These are phyloP conservation scores for Sporobolus alterniflorus DNA, from an alignment of 202 grass and related monocot genomes.

Conservation along the genomic window DNA sequence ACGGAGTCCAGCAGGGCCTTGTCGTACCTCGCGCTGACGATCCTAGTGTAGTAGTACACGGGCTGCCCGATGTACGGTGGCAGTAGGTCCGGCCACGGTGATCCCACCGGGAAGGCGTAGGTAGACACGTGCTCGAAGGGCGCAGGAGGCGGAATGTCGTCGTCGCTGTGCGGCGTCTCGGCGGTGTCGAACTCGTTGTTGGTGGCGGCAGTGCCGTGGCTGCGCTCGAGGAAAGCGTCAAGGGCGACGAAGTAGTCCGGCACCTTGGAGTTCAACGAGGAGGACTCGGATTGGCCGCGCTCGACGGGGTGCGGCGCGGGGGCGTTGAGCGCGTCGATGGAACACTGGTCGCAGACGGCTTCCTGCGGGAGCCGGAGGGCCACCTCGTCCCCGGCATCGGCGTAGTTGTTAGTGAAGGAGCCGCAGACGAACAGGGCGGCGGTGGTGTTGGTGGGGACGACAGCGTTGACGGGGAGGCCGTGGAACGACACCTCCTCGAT, in stretches of 20 bases:
- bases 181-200: constrained; percentile 42
- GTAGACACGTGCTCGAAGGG: background rate
- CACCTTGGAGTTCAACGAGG: constrained; percentile 70
- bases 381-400: too few species aligned
- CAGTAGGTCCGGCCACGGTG: constrained; percentile 42
- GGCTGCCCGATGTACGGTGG: constrained; percentile 62
- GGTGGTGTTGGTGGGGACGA: too few species aligned
- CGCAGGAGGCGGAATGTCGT: background rate
- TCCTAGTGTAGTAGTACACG: constrained; percentile 67
- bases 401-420: too few species aligned
- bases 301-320: constrained; percentile 40
- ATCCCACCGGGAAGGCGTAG: constrained; percentile 21
- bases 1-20: too few species aligned
- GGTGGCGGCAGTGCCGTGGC: background rate
- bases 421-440: too few species aligned
- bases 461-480: too few species aligned
- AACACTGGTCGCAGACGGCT: constrained; percentile 64
- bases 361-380: too few species aligned
- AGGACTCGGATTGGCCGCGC: constrained; percentile 61
- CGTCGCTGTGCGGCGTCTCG: constrained; percentile 31
- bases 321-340: constrained; percentile 81
- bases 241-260: constrained; percentile 79
- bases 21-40: too few species aligned
- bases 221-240: constrained; percentile 57
- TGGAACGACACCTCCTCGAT: too few species aligned